phyloP scores from a whole-genome alignment of 148 eudicot genomes.

The Amaranthus hypochondriacus region DNA sequence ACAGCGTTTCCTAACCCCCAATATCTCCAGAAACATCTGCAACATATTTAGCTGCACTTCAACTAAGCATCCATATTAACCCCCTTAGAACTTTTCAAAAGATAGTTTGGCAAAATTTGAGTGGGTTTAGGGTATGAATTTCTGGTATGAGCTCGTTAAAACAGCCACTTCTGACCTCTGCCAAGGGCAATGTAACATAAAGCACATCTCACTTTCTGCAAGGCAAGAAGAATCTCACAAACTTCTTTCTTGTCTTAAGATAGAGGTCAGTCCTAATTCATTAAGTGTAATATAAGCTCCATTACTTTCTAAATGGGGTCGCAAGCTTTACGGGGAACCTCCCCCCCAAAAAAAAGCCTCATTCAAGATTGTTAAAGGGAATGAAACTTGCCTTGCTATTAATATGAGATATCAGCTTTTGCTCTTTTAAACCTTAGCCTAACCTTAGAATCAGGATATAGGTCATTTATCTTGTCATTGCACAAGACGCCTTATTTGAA shows the following conservation, averaged over 20 bases:
- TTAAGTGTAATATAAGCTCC: too few relatives aligned
- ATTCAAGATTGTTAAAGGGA: neutral
- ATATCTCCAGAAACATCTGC: neutral
- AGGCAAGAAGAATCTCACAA: neutral
- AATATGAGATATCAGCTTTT: neutral
- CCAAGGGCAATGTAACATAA: neutral
- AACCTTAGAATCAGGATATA: neutral
- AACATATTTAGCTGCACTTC: neutral
- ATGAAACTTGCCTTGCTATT: neutral
- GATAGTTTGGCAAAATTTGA: neutral
- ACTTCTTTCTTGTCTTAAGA: too few relatives aligned
- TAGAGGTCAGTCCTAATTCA: too few relatives aligned
- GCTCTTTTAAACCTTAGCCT: neutral
- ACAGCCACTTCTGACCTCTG: neutral
- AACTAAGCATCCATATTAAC: neutral
- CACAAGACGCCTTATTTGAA: neutral
- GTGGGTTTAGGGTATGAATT: neutral
- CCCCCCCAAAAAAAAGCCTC: neutral
- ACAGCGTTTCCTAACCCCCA: neutral
- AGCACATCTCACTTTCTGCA: neutral
- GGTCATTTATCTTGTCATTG: neutral
- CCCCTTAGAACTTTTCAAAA: neutral
- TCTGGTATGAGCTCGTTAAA: too few relatives aligned
- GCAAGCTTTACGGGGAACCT: neutral
- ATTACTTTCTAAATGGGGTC: neutral